These are phyloP conservation scores for Hanseniaspora sp. DNA, from an alignment of 1,139 yeast genomes.

Conservation along the genomic window DNA sequence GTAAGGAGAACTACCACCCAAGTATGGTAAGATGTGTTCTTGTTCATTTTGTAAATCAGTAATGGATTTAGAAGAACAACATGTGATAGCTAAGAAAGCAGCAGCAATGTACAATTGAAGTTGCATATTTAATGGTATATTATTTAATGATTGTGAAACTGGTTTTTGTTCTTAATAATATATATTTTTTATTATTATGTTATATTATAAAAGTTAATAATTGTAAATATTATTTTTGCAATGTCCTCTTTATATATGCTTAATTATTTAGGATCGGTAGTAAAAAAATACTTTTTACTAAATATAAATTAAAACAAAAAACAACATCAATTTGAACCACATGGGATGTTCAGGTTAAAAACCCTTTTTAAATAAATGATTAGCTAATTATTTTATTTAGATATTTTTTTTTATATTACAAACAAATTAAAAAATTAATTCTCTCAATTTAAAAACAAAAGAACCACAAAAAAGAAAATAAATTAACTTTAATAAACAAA, in stretches of 20 bases:
- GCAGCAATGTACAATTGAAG: not conserved
- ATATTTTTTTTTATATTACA: too few species aligned
- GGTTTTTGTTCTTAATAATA: too few species aligned
- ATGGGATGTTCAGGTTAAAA: not conserved
- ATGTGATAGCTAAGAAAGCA: not conserved
- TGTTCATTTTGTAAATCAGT: conserved; percentile 15
- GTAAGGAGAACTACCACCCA: conserved; percentile 22
- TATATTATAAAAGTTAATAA: too few species aligned
- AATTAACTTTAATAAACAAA: too few species aligned
- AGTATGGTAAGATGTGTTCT: conserved; percentile 18
- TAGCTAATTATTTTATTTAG: too few species aligned
- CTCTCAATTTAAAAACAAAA: too few species aligned
- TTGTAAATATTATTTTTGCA: too few species aligned
- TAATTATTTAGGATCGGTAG: too few species aligned
- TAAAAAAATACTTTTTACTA: not conserved
- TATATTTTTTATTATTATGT: too few species aligned
- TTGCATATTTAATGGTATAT: not conserved
- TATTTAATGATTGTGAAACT: not conserved
- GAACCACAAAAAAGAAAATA: too few species aligned
- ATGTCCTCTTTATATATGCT: not conserved
- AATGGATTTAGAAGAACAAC: not conserved
- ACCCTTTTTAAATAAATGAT: too few species aligned
- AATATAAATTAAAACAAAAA: not conserved
- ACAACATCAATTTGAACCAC: not conserved
- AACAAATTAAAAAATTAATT: too few species aligned